These are phyloP conservation scores for Psophocarpus tetragonolobus DNA, from an alignment of 306 rosid species.

Conservation along the genomic window DNA sequence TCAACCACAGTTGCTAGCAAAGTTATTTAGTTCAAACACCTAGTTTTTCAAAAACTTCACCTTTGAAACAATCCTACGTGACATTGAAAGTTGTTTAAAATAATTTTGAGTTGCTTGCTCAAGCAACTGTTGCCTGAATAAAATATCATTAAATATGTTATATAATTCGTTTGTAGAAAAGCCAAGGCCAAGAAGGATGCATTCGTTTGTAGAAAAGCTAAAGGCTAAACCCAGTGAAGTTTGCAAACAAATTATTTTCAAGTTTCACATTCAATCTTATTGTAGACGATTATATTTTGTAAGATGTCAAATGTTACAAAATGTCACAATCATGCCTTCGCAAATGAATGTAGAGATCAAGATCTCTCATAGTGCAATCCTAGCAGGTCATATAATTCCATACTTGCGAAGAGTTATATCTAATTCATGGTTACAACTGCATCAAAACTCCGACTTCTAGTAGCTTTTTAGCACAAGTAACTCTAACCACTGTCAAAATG, in stretches of 20 bases:
- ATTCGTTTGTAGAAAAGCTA: too few relatives aligned
- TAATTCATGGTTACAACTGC: slow-evolving; percentile 40
- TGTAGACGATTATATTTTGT: slow-evolving; percentile 33
- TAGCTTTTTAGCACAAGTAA: slow-evolving; percentile 47
- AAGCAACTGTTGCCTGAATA: too few relatives aligned
- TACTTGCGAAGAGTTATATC: slow-evolving; percentile 5
- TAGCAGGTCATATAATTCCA: slow-evolving; percentile 37
- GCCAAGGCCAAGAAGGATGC: too few relatives aligned
- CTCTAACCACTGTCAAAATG: slow-evolving; percentile 26
- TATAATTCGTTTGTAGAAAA: too few relatives aligned
- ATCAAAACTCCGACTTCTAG: slow-evolving; percentile 39
- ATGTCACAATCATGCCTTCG: slow-evolving; percentile 29
- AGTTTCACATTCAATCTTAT: slow-evolving; percentile 35
- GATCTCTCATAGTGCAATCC: slow-evolving; percentile 32
- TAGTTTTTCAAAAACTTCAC: too few relatives aligned
- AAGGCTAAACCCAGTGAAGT: too few relatives aligned
- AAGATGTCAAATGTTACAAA: slow-evolving; percentile 42
- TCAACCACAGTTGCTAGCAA: too few relatives aligned
- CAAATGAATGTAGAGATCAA: slow-evolving; percentile 27
- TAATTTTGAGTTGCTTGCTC: too few relatives aligned
- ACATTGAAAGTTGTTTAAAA: too few relatives aligned
- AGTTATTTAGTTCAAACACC: too few relatives aligned
- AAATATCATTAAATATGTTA: too few relatives aligned
- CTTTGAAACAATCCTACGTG: too few relatives aligned
- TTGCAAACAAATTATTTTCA: slow-evolving; percentile 23